phyloP scores from a whole-genome alignment of 768 basidiomycete genomes.

The Boletellus emodensis region DNA sequence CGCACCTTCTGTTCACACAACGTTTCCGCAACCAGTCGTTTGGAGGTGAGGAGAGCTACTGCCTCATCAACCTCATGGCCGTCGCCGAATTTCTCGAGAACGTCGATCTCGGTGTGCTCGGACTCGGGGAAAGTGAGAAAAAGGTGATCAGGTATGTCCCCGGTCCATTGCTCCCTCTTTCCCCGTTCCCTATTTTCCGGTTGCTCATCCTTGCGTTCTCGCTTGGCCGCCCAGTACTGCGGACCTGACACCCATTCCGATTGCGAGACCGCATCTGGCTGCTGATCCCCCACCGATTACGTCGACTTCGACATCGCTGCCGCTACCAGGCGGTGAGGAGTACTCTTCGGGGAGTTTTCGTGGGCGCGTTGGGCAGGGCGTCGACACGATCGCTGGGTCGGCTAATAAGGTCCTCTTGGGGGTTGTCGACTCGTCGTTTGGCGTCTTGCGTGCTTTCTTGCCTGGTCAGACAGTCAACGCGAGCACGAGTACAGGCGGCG shows the following conservation, averaged over 20 bases:
- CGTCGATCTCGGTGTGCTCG: slow-evolving; percentile 76
- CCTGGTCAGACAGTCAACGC: slow-evolving; percentile 35
- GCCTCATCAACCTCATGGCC: slow-evolving; percentile 90
- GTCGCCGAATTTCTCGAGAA: slow-evolving; percentile 95
- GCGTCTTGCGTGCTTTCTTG: slow-evolving; percentile 76
- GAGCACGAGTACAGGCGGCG: neutral
- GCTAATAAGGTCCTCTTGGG: slow-evolving; percentile 77
- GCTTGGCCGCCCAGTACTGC: slow-evolving; percentile 48
- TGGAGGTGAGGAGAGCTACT: slow-evolving; percentile 80
- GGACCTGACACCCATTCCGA: slow-evolving; percentile 77
- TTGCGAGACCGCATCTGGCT: slow-evolving; percentile 48
- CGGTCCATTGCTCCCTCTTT: neutral
- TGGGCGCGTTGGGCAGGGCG: slow-evolving; percentile 73
- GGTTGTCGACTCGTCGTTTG: slow-evolving; percentile 88
- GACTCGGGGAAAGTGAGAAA: slow-evolving; percentile 56
- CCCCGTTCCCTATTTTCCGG: neutral
- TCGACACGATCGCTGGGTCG: slow-evolving; percentile 75
- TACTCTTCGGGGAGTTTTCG: slow-evolving; percentile 52
- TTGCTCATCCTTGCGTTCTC: neutral
- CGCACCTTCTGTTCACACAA: slow-evolving; percentile 40
- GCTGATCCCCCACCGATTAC: slow-evolving; percentile 37
- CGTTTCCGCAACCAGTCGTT: slow-evolving; percentile 29
- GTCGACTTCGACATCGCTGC: neutral
- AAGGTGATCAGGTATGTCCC: slow-evolving; percentile 51
- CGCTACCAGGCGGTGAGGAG: slow-evolving; percentile 41